Evolutionary conservation across 2,329 filamentous ascomycete species (phyloP).

Genomic region (Cladophialophora yegresii): DNA sequence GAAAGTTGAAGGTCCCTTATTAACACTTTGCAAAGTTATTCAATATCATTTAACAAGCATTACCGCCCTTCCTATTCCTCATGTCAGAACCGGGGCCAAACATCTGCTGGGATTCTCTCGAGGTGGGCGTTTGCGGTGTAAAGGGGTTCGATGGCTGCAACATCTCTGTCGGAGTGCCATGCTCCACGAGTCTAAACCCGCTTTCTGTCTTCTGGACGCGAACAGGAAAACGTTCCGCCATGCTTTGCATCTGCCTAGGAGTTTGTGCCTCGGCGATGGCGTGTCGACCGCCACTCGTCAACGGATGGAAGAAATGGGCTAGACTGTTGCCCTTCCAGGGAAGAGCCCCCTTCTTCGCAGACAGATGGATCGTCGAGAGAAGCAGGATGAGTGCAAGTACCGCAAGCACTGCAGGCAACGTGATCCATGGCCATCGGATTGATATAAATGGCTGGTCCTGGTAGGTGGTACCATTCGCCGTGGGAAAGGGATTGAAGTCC

Average conservation of each 20-base stretch:
- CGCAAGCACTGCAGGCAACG: background rate
- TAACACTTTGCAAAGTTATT: background rate
- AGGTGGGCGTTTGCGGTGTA: background rate
- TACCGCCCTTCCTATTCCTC: background rate
- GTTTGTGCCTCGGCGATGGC: background rate
- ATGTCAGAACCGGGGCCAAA: background rate
- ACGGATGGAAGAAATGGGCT: background rate
- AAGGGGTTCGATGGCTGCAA: background rate
- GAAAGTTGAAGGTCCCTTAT: too few species aligned
- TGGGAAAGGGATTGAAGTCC: background rate
- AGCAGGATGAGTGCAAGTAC: background rate
- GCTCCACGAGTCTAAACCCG: background rate
- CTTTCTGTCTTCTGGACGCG: background rate
- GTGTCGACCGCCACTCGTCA: background rate
- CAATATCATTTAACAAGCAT: background rate
- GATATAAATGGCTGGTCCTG: background rate
- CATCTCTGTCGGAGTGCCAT: background rate
- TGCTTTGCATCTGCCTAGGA: background rate
- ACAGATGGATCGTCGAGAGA: background rate
- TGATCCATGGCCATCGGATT: background rate
- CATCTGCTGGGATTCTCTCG: background rate
- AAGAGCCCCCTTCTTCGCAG: background rate
- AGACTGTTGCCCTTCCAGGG: background rate
- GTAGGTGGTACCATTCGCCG: background rate
- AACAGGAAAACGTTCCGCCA: background rate